Evolutionary conservation across 179 eudicot species (phyloP), one percentile per base, ranked within the genome.

Genomic region (Beta lomatogona): DNA sequence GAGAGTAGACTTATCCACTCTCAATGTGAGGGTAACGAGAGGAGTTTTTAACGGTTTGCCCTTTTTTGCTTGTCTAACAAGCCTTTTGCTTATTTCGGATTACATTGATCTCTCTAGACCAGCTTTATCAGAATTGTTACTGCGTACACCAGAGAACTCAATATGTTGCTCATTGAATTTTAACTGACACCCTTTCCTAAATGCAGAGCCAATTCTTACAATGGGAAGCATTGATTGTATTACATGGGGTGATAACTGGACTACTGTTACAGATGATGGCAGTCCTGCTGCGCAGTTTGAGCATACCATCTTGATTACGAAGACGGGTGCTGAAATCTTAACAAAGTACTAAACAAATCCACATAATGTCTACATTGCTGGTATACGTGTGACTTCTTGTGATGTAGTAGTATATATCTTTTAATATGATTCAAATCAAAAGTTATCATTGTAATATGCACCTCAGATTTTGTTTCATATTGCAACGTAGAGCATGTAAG

Each of bases 191-290:
- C 25, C 21, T 14, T 52, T 69, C 7, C 12, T 28, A 45, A 61
- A 9, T 86, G 90, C 94, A 96, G 99, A 96, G 87, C 99, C 99
- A 71, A 94, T 96, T 82, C 94, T 96, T 73, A 92, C 99, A 10
- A 71, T 91, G 82, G 99, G 99, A 59, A 87, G 90, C 85, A 94
- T 80, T 4, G 84, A 93, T 22, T 91, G 96, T 77, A 61, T 83
- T 81, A 92, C 93, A 22, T 96, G 99, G 98, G 90, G 90, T 72
- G 99, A 96, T 81, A 96, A 96, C 83, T 96, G 99, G 97, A 96
- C 99, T 2, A 87, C 97, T 0, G 87, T 96, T 60, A 94, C 98
- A 0, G 89, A 85, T 60, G 99, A 94, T 89, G 97, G 95, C 60
- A 82, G 92, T 81, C 99, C 96, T 0, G 94, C 99, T 6, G 99